phyloP scores from a whole-genome alignment of 345 rosid genomes.

The Sapria himalayana region DNA sequence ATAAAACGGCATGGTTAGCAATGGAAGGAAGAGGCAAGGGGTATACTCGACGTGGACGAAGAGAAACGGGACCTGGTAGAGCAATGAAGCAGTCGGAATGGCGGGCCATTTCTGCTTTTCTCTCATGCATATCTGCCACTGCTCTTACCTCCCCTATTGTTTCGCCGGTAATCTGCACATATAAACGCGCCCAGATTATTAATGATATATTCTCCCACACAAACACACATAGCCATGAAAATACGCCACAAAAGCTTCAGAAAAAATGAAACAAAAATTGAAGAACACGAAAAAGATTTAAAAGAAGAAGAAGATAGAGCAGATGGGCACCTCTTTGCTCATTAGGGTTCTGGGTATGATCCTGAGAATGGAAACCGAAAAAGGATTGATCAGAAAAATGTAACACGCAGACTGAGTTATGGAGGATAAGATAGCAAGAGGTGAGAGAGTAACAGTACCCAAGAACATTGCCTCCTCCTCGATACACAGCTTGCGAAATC shows the following conservation, averaged over 20 bases:
- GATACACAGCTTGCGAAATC: slow-evolving; percentile 65
- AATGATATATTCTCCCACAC: neutral
- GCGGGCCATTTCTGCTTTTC: slow-evolving; percentile 94
- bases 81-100: slow-evolving; percentile 93
- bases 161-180: slow-evolving; percentile 45
- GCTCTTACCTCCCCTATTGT: slow-evolving; percentile 72
- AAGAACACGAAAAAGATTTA: neutral
- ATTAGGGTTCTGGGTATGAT: slow-evolving; percentile 35
- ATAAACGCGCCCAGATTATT: neutral
- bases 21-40: neutral
- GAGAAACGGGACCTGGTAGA: slow-evolving; percentile 43
- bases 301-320: neutral
- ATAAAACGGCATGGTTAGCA: neutral
- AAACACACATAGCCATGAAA: neutral
- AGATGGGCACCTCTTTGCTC: slow-evolving; percentile 21
- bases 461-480: slow-evolving; percentile 68
- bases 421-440: neutral
- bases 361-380: slow-evolving; percentile 10
- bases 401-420: neutral
- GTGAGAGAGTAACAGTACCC: slow-evolving; percentile 25
- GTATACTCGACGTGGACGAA: neutral
- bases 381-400: neutral
- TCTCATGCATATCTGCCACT: slow-evolving; percentile 91
- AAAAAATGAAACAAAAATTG: neutral
- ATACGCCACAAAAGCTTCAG: neutral